Percentiles rank a stretch among this genome's conserved stretches.
phyloP scores from a whole-genome alignment of 73 alveolate genomes.

The Durusdinium trenchii region DNA sequence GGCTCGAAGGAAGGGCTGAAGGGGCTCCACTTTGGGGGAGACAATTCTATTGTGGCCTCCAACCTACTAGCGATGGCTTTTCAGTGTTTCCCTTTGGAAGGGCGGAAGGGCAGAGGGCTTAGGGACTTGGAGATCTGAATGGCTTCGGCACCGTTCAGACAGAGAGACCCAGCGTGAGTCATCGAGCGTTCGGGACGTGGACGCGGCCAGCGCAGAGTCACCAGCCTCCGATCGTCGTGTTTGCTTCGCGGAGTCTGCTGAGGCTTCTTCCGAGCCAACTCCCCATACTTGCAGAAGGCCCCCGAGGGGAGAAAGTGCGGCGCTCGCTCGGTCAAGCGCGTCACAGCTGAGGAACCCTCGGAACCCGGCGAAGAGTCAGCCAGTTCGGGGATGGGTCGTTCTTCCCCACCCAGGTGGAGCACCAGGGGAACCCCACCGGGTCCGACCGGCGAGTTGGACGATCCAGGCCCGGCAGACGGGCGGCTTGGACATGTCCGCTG shows the following conservation, averaged over 20 bases:
- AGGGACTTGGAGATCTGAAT: no score
- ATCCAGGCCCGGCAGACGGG: conserved; percentile 65
- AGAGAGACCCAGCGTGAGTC: neutral
- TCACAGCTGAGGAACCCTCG: no score
- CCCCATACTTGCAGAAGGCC: conserved; percentile 25
- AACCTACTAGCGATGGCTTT: no score
- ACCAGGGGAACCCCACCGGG: no score
- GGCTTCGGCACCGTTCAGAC: neutral
- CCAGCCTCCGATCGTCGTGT: neutral
- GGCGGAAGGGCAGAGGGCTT: no score
- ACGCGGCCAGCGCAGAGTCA: neutral
- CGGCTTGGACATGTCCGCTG: conserved; percentile 40
- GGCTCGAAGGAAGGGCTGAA: neutral
- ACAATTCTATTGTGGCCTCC: no score
- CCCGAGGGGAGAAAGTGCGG: neutral
- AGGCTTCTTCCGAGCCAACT: conserved; percentile 80
- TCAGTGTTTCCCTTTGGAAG: no score
- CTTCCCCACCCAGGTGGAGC: no score
- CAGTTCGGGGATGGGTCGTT: no score
- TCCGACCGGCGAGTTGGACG: no score
- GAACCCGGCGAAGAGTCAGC: no score
- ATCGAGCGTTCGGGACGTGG: neutral
- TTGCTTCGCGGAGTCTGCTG: neutral
- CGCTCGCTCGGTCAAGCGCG: no score
- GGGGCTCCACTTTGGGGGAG: neutral